These are phyloP conservation scores for Sugiyamaella boreocaroliniensis DNA, from an alignment of 805 yeast genomes.

Conservation along the genomic window DNA sequence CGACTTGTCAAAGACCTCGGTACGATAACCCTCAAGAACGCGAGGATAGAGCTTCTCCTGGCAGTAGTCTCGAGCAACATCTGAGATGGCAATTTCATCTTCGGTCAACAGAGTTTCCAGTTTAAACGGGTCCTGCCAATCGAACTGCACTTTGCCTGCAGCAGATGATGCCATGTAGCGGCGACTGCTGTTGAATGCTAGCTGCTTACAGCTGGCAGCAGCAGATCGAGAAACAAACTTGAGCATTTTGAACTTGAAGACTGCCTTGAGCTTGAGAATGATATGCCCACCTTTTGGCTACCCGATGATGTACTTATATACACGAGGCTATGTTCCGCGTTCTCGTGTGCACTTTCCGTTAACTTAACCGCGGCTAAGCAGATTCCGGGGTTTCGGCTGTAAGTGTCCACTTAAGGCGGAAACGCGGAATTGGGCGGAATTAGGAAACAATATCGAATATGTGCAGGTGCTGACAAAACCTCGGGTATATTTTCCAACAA, in stretches of 20 bases:
- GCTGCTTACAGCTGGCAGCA: background rate
- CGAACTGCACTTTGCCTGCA: constrained; percentile 19
- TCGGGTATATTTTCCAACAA: no score
- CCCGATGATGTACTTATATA: background rate
- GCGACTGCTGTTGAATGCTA: no score
- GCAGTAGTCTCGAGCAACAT: constrained; percentile 34
- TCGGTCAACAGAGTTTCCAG: constrained; percentile 33
- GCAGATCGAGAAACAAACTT: background rate
- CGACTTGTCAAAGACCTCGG: constrained; percentile 32
- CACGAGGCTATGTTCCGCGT: background rate
- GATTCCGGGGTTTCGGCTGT: background rate
- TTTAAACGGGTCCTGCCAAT: constrained; percentile 36
- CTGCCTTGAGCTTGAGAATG: no score
- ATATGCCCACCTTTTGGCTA: no score
- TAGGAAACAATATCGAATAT: no score
- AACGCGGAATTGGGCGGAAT: background rate
- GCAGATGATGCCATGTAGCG: background rate
- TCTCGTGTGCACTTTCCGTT: background rate
- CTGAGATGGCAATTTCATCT: constrained; percentile 33
- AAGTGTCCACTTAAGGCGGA: background rate
- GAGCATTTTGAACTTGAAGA: background rate
- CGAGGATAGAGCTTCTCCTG: constrained; percentile 34
- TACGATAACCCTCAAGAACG: constrained; percentile 36
- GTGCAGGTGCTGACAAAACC: no score
- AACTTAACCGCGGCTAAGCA: background rate